phyloP scores from a whole-genome alignment of 306 rosid genomes.

The Quercus engelmannii region DNA sequence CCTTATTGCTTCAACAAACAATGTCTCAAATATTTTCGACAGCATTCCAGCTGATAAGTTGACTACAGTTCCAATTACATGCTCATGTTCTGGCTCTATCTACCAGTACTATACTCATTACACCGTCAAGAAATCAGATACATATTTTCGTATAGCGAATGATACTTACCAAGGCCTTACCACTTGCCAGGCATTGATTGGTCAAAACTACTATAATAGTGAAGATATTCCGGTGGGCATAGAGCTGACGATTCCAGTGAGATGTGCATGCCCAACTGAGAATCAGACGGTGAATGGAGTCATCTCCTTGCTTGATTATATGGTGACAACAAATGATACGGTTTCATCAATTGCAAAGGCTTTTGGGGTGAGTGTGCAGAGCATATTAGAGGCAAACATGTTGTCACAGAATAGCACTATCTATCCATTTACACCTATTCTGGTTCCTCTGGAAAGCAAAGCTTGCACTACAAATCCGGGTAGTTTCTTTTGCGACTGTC shows the following conservation, averaged over 20 bases:
- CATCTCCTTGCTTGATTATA: slow-evolving; percentile 31
- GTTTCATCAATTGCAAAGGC: slow-evolving; percentile 31
- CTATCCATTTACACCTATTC: slow-evolving; percentile 22
- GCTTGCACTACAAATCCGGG: slow-evolving; percentile 5
- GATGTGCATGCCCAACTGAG: slow-evolving; percentile 48
- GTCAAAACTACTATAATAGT: slow-evolving; percentile 47
- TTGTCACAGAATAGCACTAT: slow-evolving; percentile 16
- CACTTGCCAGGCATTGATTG: slow-evolving; percentile 46
- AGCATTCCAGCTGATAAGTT: slow-evolving; percentile 32
- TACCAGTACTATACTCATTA: slow-evolving; percentile 44
- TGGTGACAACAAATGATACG: slow-evolving; percentile 23
- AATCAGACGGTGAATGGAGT: slow-evolving; percentile 37
- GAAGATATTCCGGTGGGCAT: slow-evolving; percentile 21
- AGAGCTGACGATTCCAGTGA: slow-evolving; percentile 32
- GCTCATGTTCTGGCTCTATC: slow-evolving; percentile 49
- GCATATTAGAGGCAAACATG: slow-evolving; percentile 38
- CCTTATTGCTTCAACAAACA: slow-evolving; percentile 42
- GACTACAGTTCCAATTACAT: slow-evolving; percentile 40
- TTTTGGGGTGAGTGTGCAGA: slow-evolving; percentile 34
- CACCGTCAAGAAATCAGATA: slow-evolving; percentile 10
- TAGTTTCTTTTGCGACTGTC: slow-evolving; percentile 12
- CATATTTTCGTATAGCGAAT: slow-evolving; percentile 21
- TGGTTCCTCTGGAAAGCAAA: slow-evolving; percentile 43
- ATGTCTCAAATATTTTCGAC: slow-evolving; percentile 8
- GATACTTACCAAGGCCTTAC: slow-evolving; percentile 46